These are phyloP conservation scores for Aspergillus sp. DNA, from an alignment of 2,329 filamentous ascomycete species.

Conservation along the genomic window DNA sequence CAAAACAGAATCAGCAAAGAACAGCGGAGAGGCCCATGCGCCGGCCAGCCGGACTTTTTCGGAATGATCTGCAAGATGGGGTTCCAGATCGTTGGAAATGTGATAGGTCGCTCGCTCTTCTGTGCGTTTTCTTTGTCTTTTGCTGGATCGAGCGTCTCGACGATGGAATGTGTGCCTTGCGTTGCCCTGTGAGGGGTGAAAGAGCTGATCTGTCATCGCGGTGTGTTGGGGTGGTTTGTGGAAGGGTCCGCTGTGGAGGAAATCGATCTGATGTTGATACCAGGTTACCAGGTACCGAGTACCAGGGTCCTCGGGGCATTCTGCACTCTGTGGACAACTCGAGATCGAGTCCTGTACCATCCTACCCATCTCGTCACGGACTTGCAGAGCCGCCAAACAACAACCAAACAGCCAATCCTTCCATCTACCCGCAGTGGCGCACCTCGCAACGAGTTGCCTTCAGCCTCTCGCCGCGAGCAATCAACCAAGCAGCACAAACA, in stretches of 20 bases:
- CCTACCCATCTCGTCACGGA: not conserved
- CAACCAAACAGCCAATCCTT: not conserved
- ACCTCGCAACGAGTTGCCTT: not conserved
- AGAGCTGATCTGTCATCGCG: not conserved
- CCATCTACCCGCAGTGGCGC: no score
- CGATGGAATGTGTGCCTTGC: not conserved
- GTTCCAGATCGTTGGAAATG: slow-evolving; percentile 4
- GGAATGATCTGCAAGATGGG: not conserved
- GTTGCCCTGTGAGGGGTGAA: not conserved
- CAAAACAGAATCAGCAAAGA: not conserved
- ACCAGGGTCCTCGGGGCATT: no score
- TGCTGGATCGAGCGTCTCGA: not conserved
- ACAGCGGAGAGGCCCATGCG: not conserved
- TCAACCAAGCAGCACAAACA: not conserved
- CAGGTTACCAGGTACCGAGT: no score
- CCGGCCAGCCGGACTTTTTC: not conserved
- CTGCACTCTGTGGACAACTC: not conserved
- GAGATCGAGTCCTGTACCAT: not conserved
- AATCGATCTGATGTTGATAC: no score
- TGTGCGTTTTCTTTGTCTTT: not conserved
- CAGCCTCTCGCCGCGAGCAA: not conserved
- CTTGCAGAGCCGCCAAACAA: not conserved
- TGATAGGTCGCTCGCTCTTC: not conserved
- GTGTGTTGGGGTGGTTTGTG: not conserved
- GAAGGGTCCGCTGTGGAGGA: no score